phyloP scores from a whole-genome alignment of 139 green algal genomes.

The Picochlorum sp. region DNA sequence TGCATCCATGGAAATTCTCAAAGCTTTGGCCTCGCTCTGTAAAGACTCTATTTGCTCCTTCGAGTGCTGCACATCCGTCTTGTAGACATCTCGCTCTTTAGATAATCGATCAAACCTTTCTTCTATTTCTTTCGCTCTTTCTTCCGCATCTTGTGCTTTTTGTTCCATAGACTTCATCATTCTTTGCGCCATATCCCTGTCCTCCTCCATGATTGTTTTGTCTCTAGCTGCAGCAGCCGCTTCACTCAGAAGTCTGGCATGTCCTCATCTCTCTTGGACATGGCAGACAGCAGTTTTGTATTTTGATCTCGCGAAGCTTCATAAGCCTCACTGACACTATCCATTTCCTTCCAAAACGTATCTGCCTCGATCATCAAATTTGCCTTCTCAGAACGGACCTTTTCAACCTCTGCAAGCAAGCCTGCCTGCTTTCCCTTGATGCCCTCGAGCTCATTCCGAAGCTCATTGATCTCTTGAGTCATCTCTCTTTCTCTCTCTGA shows the following conservation, averaged over 20 bases:
- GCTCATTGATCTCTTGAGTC: background rate
- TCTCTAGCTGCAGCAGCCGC: conserved; percentile 29
- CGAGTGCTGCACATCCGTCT: background rate
- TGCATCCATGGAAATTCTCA: background rate
- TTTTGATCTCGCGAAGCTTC: conserved; percentile 75
- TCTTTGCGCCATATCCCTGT: conserved; percentile 11
- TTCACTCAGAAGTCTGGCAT: conserved; percentile 41
- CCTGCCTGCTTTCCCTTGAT: background rate
- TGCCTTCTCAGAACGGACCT: background rate
- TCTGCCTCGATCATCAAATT: conserved; percentile 32
- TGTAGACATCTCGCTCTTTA: background rate
- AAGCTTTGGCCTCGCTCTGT: background rate
- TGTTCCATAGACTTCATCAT: background rate
- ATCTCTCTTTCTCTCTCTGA: no score
- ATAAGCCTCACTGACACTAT: conserved; percentile 53
- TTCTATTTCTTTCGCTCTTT: background rate
- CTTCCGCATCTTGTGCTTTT: background rate
- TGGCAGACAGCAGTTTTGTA: conserved; percentile 46
- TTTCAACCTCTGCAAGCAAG: background rate
- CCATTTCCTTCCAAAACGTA: conserved; percentile 61
- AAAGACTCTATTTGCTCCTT: background rate
- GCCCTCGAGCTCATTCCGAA: conserved; percentile 3
- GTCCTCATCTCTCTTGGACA: conserved; percentile 62
- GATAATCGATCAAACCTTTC: background rate
- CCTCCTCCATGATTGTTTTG: conserved; percentile 13